phyloP scores from a whole-genome alignment of 176 grass and related monocot species.

The Oryza longistaminata region DNA sequence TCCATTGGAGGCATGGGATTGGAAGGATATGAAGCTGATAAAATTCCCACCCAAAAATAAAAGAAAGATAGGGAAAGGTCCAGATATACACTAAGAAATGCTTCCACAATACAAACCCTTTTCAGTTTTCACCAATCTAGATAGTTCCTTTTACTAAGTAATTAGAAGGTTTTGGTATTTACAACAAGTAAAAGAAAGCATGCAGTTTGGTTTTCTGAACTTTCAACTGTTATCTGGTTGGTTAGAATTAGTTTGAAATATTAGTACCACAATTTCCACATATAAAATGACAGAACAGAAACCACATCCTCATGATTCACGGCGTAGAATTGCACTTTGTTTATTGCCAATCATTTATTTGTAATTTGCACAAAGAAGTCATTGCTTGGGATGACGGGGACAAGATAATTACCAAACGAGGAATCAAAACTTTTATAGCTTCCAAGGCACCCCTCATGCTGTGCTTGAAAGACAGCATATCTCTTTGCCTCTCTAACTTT shows the following conservation, averaged over 20 bases:
- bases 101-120: slow-evolving; percentile 26
- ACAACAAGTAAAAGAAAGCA: background rate
- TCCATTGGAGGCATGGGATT: background rate
- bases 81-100: slow-evolving; percentile 7
- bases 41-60: slow-evolving; percentile 38
- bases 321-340: background rate
- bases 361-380: slow-evolving; percentile 40
- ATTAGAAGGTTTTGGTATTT: slow-evolving; percentile 23
- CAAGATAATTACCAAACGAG: slow-evolving; percentile 76
- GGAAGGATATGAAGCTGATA: background rate
- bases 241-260: background rate
- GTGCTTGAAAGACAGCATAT: slow-evolving; percentile 66
- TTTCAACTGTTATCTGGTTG: background rate
- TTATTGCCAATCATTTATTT: slow-evolving; percentile 7
- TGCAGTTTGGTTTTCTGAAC: background rate
- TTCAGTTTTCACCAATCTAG: slow-evolving; percentile 31
- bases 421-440: slow-evolving; percentile 86
- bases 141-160: background rate
- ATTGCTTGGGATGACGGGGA: slow-evolving; percentile 70
- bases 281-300: background rate
- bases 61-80: background rate
- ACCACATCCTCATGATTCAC: background rate
- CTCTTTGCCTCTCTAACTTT: slow-evolving; percentile 72
- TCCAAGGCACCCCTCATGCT: slow-evolving; percentile 76
- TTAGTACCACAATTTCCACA: background rate